These are phyloP conservation scores for Penicillium cinerascens DNA, from an alignment of 495 filamentous ascomycete species.

Conservation along the genomic window DNA sequence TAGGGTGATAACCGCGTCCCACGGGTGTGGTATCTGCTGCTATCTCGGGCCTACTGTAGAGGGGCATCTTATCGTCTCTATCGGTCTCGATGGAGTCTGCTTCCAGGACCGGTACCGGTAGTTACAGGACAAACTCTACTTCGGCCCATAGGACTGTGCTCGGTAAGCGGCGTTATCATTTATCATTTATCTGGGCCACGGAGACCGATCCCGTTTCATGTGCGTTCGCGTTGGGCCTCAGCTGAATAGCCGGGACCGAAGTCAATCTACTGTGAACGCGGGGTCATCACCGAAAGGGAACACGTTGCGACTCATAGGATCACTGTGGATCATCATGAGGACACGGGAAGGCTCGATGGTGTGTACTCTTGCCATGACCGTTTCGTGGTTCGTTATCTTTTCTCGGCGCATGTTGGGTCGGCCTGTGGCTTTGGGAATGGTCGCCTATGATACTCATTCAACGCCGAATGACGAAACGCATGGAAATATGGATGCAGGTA, in stretches of 20 bases:
- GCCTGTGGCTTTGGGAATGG: not conserved
- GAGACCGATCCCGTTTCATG: not conserved
- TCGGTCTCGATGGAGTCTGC: not conserved
- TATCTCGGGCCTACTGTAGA: slow-evolving; percentile 4
- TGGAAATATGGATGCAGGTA: not conserved
- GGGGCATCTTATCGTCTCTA: not conserved
- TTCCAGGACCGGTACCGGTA: slow-evolving; percentile 1
- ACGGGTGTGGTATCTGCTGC: not conserved
- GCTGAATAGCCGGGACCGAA: not conserved
- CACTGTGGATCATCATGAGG: slow-evolving; percentile 6
- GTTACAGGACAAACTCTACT: not conserved
- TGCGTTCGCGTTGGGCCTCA: not conserved
- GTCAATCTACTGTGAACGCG: not conserved
- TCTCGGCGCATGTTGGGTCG: not conserved
- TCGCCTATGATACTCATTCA: not conserved
- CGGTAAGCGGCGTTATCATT: not conserved
- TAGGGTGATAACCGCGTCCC: slow-evolving; percentile 7
- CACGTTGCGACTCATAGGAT: slow-evolving; percentile 10
- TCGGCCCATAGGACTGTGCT: not conserved
- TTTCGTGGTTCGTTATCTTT: not conserved
- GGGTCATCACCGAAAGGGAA: not conserved
- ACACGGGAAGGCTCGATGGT: not conserved
- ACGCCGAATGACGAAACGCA: not conserved
- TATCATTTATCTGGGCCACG: not conserved
- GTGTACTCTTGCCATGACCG: not conserved